Conservation (phyloP, 345 rosid species). For the Corymbia maculata region DNA sequence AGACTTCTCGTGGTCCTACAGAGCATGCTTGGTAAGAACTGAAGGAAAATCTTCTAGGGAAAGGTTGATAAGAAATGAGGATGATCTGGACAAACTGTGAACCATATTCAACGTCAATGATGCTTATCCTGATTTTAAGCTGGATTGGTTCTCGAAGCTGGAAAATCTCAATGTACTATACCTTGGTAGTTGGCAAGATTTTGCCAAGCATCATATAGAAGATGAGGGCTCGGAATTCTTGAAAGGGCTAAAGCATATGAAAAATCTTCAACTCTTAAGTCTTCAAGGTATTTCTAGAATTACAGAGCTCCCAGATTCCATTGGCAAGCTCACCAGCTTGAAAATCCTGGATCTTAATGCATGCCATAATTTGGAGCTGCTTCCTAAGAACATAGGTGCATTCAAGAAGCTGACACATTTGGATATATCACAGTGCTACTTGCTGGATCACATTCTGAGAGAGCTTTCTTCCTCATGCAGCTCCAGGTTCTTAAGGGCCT, state of each 20-base stretch:
- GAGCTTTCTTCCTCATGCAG: constrained; percentile 15
- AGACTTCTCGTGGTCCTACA: background rate
- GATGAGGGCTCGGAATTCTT: background rate
- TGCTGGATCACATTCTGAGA: constrained; percentile 41
- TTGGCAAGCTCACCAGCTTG: constrained; percentile 18
- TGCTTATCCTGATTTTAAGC: constrained; percentile 22
- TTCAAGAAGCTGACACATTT: constrained; percentile 37
- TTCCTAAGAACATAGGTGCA: constrained; percentile 28
- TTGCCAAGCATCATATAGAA: background rate
- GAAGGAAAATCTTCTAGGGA: background rate
- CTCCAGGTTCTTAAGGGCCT: constrained; percentile 58
- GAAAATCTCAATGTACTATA: background rate
- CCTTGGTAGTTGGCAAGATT: constrained; percentile 9
- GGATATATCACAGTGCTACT: constrained; percentile 34
- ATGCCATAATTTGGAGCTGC: constrained; percentile 37
- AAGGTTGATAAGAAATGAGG: background rate
- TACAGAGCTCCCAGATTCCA: constrained; percentile 9
- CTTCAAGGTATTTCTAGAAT: constrained; percentile 56
- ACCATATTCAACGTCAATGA: constrained; percentile 44
- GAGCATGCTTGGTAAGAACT: constrained; percentile 29
- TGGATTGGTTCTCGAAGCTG: constrained; percentile 21
- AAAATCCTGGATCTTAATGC: constrained; percentile 46
- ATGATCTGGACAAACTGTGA: background rate
- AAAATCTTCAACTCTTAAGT: constrained; percentile 15
- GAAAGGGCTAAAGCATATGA: constrained; percentile 3